Evolutionary conservation across 108 stramenopile genomes (phyloP).

Genomic region (Nitzschia inconspicua): DNA sequence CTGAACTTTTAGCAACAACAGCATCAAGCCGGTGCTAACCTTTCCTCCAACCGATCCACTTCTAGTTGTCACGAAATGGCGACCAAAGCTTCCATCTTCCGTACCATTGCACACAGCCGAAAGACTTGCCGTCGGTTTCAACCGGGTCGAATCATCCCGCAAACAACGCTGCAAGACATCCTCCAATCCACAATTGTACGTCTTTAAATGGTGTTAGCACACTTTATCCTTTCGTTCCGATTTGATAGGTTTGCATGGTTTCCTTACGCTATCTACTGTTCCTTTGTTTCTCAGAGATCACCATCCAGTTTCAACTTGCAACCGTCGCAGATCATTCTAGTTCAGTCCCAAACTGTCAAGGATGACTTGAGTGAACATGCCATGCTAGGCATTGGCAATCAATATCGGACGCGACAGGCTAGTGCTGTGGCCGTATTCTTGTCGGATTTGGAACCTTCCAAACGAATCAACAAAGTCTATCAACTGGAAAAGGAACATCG

Average conservation of each 20-base stretch:
- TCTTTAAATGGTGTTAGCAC: neutral
- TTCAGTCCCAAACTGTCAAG: slow-evolving; percentile 47
- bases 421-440: slow-evolving; percentile 72
- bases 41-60: neutral
- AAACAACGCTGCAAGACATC: slow-evolving; percentile 45
- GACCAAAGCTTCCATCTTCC: slow-evolving; percentile 47
- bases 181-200: slow-evolving; percentile 65
- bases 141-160: slow-evolving; percentile 44
- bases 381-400: slow-evolving; percentile 81
- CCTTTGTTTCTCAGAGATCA: slow-evolving; percentile 39
- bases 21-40: too few relatives aligned
- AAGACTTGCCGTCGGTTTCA: slow-evolving; percentile 63
- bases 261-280: slow-evolving; percentile 2
- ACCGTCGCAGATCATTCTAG: slow-evolving; percentile 77
- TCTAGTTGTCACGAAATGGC: neutral
- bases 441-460: slow-evolving; percentile 65
- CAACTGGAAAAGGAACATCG: slow-evolving; percentile 53
- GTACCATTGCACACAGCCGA: slow-evolving; percentile 51
- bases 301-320: slow-evolving; percentile 84
- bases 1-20: neutral
- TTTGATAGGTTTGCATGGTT: neutral
- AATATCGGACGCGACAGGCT: slow-evolving; percentile 65
- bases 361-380: slow-evolving; percentile 48
- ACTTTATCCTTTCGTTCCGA: neutral
- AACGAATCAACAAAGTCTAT: slow-evolving; percentile 61